Percentiles rank a stretch among this genome's conserved stretches.
Conservation (phyloP, 2,329 filamentous ascomycete species). For the Sarocladium brachiariae region DNA sequence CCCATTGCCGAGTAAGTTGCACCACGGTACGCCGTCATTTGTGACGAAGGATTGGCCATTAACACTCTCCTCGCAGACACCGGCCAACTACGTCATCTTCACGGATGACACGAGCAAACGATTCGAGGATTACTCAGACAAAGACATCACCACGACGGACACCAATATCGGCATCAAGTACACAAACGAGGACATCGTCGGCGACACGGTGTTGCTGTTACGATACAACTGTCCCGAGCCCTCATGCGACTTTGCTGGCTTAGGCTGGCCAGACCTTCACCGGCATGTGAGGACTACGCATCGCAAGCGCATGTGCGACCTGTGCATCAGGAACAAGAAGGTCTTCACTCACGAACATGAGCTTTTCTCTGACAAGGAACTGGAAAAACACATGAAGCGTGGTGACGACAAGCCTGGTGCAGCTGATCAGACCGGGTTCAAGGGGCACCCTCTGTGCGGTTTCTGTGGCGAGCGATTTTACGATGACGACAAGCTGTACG, state of each 20-base stretch:
- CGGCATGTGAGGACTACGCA: conserved; percentile 79
- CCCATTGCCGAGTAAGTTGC: conserved; percentile 77
- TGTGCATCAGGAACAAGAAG: conserved; percentile 90
- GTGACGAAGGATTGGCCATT: too few species aligned
- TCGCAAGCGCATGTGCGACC: conserved; percentile 82
- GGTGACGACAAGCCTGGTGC: conserved; percentile 89
- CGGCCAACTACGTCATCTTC: conserved; percentile 81
- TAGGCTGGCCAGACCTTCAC: conserved; percentile 52
- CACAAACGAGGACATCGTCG: conserved; percentile 79
- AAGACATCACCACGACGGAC: conserved; percentile 72
- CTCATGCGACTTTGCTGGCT: conserved; percentile 72
- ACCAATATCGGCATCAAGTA: conserved; percentile 88
- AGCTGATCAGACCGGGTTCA: conserved; percentile 89
- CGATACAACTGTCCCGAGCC: conserved; percentile 91
- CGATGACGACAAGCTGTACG: conserved; percentile 88
- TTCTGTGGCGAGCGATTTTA: conserved; percentile 94
- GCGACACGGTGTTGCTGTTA: conserved; percentile 80
- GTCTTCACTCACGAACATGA: conserved; percentile 98
- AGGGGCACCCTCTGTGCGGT: conserved; percentile 86
- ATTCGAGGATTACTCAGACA: conserved; percentile 72
- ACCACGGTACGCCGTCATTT: not conserved
- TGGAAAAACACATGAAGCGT: conserved; percentile 80
- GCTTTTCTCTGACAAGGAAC: conserved; percentile 72
- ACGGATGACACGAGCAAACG: conserved; percentile 76
- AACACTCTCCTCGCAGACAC: conserved; percentile 37